These are phyloP conservation scores for Mycena crocata DNA, from an alignment of 768 basidiomycete genomes.

Conservation along the genomic window DNA sequence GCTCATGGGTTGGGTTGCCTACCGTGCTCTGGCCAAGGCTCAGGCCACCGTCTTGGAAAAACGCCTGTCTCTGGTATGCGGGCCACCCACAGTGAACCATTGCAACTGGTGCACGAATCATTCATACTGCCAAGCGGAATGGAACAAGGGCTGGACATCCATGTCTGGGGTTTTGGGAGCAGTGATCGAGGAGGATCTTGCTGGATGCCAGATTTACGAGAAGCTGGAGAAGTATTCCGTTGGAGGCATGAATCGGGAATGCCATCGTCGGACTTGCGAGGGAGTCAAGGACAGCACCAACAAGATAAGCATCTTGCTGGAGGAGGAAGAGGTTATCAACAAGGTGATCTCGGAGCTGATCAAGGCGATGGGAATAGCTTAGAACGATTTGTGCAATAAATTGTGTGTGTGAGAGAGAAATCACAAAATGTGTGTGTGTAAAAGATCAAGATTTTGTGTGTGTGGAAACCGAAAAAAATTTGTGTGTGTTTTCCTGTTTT, in stretches of 20 bases:
- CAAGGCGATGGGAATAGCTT: too few species aligned
- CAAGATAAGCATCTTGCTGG: constrained; percentile 1
- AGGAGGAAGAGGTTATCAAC: constrained; percentile 15
- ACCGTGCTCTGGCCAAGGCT: constrained; percentile 15
- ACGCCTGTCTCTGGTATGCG: not conserved
- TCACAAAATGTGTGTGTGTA: too few species aligned
- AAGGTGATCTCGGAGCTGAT: too few species aligned
- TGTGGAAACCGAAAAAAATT: too few species aligned
- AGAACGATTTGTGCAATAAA: too few species aligned
- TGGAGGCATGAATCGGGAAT: not conserved
- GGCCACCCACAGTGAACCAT: not conserved
- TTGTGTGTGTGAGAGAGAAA: too few species aligned
- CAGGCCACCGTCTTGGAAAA: constrained; percentile 10
- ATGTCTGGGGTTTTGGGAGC: constrained; percentile 1
- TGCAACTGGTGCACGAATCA: constrained; percentile 3
- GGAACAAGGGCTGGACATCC: constrained; percentile 1
- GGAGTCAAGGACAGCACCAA: not conserved
- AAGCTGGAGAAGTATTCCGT: not conserved
- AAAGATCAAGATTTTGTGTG: too few species aligned
- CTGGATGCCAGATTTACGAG: not conserved
- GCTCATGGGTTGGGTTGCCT: constrained; percentile 4
- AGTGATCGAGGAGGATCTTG: constrained; percentile 1
- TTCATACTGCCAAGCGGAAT: not conserved
- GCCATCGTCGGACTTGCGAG: not conserved
- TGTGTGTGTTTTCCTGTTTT: too few species aligned